A percentile compares a stretch with the other conserved stretches of the same genome.
These are phyloP conservation scores for Graphiopsis chlorocephala DNA, from an alignment of 2,329 filamentous ascomycete genomes.

Conservation along the genomic window DNA sequence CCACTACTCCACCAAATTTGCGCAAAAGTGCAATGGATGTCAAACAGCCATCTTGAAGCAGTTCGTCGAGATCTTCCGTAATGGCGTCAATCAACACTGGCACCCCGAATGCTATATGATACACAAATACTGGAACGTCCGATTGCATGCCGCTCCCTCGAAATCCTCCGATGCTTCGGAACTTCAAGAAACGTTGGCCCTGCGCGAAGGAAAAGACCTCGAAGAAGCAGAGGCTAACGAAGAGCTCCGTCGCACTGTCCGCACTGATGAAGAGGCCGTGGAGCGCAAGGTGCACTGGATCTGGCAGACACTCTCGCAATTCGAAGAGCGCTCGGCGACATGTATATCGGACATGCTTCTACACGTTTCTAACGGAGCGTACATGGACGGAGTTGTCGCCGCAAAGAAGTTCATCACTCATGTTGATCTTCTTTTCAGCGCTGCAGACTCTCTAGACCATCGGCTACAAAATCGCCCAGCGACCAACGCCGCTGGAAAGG, in stretches of 20 bases:
- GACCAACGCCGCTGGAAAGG: constrained; percentile 23
- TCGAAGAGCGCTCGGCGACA: constrained; percentile 94
- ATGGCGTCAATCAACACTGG: constrained; percentile 98
- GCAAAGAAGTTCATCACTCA: constrained; percentile 96
- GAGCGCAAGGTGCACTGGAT: constrained; percentile 98
- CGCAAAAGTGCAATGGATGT: constrained; percentile 92
- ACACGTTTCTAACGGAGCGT: constrained; percentile 96
- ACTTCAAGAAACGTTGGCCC: constrained; percentile 25
- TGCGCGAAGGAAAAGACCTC: constrained; percentile 32
- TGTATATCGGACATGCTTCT: constrained; percentile 99
- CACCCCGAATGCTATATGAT: constrained; percentile 99
- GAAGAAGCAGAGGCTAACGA: constrained; percentile 58
- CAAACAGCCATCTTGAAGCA: constrained; percentile 97
- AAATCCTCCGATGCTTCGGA: constrained; percentile 38
- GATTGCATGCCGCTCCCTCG: constrained; percentile 53
- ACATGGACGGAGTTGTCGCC: constrained; percentile 89
- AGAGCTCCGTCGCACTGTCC: constrained; percentile 71
- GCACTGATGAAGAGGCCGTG: constrained; percentile 86
- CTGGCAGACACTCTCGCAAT: constrained; percentile 95
- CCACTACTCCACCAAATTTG: constrained; percentile 97
- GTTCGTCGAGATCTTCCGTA: constrained; percentile 97
- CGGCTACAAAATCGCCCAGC: constrained; percentile 54
- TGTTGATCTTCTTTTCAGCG: constrained; percentile 86
- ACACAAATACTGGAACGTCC: constrained; percentile 99
- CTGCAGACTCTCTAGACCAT: constrained; percentile 79